Evolutionary conservation across 2,329 filamentous ascomycete genomes (phyloP).

Genomic region (Lachnellula suecica): DNA sequence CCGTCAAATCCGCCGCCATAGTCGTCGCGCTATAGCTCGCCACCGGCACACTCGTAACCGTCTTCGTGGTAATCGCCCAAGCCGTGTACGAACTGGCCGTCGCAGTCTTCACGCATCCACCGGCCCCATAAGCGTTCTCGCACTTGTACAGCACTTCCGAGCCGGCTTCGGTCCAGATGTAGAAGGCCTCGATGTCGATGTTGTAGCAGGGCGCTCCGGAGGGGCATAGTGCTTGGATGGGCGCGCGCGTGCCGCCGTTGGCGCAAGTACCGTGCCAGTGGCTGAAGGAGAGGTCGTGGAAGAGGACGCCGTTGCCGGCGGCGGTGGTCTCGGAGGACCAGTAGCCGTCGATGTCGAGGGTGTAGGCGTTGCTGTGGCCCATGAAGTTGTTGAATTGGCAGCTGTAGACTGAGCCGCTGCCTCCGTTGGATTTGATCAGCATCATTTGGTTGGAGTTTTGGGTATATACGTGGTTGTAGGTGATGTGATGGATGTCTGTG

Average conservation of each 20-base stretch:
- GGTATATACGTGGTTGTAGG: slow-evolving; percentile 59
- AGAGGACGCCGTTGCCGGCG: slow-evolving; percentile 49
- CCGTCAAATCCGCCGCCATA: slow-evolving; percentile 12
- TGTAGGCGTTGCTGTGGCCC: slow-evolving; percentile 58
- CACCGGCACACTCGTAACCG: slow-evolving; percentile 7
- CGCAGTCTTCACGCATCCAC: slow-evolving; percentile 41
- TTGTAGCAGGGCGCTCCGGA: slow-evolving; percentile 50
- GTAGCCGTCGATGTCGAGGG: slow-evolving; percentile 53
- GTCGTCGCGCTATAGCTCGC: slow-evolving; percentile 5
- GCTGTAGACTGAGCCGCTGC: slow-evolving; percentile 50
- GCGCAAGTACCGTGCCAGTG: slow-evolving; percentile 57
- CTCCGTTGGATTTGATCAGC: slow-evolving; percentile 62
- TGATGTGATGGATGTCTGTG: slow-evolving; percentile 49
- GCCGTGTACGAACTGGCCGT: slow-evolving; percentile 12
- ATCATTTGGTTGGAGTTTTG: slow-evolving; percentile 60
- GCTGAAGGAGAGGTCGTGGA: slow-evolving; percentile 49
- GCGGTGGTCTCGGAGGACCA: slow-evolving; percentile 46
- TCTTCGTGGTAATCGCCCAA: slow-evolving; percentile 13
- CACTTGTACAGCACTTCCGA: slow-evolving; percentile 43
- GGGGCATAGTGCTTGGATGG: slow-evolving; percentile 52
- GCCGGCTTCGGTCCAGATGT: slow-evolving; percentile 52
- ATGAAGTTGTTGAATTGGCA: slow-evolving; percentile 56
- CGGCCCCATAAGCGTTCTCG: slow-evolving; percentile 47
- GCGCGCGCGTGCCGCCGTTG: slow-evolving; percentile 42
- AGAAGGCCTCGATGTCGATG: slow-evolving; percentile 49